These are phyloP conservation scores for Penicillium sp. DNA, from an alignment of 2,329 filamentous ascomycete species.

Conservation along the genomic window DNA sequence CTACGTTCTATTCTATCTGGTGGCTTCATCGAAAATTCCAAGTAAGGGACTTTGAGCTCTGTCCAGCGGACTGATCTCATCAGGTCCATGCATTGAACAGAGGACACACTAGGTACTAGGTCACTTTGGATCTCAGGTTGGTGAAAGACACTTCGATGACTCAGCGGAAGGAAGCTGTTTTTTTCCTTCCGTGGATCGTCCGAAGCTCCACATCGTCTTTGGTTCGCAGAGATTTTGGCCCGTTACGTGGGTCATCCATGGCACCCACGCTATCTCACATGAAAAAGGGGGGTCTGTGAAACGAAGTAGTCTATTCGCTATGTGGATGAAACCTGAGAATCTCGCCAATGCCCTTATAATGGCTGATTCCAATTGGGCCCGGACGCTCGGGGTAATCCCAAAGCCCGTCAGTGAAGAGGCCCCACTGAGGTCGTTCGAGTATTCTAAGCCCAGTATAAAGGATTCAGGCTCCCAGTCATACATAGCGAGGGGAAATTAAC, in stretches of 20 bases:
- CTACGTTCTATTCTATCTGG: background rate
- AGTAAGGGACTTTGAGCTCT: background rate
- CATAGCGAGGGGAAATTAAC: background rate
- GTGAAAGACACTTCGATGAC: background rate
- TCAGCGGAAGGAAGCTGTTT: conserved; percentile 4
- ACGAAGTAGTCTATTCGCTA: background rate
- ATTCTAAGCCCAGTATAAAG: background rate
- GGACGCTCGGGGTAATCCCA: background rate
- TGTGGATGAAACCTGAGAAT: background rate
- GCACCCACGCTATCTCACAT: background rate
- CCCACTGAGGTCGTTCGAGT: background rate
- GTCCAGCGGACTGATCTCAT: background rate
- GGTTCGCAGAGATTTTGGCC: conserved; percentile 9
- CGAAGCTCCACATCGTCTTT: conserved; percentile 4
- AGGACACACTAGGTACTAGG: background rate
- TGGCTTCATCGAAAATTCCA: background rate
- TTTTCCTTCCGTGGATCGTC: background rate
- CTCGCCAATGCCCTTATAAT: background rate
- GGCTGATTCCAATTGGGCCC: background rate
- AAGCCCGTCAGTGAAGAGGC: background rate
- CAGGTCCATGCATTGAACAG: background rate
- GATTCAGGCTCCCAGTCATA: background rate
- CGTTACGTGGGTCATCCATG: conserved; percentile 4
- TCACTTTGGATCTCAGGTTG: background rate
- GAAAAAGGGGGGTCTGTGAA: background rate